Conservation (phyloP, 495 filamentous ascomycete genomes). For the Delitschia confertaspora region DNA sequence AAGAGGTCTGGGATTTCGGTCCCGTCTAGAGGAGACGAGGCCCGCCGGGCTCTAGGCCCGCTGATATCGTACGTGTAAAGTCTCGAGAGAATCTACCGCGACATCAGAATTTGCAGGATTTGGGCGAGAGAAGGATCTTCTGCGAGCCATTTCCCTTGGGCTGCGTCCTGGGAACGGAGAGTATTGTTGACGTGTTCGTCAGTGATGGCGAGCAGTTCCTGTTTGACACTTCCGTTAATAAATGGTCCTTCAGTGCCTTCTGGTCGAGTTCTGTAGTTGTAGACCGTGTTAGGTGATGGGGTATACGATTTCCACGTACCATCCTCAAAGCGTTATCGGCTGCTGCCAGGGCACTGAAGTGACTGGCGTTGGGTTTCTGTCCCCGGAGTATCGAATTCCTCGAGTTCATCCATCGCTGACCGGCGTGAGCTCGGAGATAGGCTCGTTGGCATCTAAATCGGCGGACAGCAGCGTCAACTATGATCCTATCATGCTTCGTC, state of each 20-base stretch:
- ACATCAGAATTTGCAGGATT: constrained; percentile 23
- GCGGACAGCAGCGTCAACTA: constrained; percentile 67
- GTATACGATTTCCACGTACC: constrained; percentile 40
- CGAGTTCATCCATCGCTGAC: constrained; percentile 69
- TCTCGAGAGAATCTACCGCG: constrained; percentile 19
- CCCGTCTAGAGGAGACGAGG: no score
- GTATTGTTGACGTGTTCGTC: constrained; percentile 34
- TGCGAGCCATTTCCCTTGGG: constrained; percentile 35
- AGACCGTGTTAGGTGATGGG: not conserved
- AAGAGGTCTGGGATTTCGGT: no score
- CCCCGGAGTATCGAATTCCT: constrained; percentile 59
- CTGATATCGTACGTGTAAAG: no score
- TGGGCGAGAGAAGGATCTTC: constrained; percentile 33
- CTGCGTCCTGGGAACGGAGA: constrained; percentile 31
- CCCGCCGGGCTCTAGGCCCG: no score
- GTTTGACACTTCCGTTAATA: not conserved
- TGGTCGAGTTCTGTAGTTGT: not conserved
- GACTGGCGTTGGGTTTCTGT: constrained; percentile 48
- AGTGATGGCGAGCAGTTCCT: constrained; percentile 35
- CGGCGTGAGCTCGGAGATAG: constrained; percentile 68
- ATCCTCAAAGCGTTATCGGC: constrained; percentile 51
- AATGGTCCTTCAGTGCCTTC: not conserved
- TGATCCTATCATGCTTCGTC: constrained; percentile 46
- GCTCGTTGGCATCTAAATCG: constrained; percentile 81
- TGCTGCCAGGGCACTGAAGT: constrained; percentile 49